phyloP scores from a whole-genome alignment of 1,284 basidiomycete species.

The Heliocybe sulcata region DNA sequence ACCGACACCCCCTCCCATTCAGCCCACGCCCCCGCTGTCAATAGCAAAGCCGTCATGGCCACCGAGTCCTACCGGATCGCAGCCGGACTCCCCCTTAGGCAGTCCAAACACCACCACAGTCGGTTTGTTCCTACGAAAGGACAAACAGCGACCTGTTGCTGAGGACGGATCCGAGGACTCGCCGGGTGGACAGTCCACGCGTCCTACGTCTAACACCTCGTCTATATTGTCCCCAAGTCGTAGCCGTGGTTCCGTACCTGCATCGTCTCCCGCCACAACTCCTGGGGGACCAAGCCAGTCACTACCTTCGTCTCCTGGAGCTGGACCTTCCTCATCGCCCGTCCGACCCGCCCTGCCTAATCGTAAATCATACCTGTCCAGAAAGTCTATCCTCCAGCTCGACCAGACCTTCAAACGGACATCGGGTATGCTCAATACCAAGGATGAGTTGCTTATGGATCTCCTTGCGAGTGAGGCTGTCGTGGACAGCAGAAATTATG shows the following conservation, averaged over 20 bases:
- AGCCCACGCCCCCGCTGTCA: constrained; percentile 17
- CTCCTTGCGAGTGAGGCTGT: constrained; percentile 84
- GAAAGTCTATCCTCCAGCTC: constrained; percentile 9
- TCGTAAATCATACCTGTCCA: constrained; percentile 16
- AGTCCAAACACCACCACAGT: constrained; percentile 29
- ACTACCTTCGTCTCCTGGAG: constrained; percentile 26
- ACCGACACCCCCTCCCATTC: constrained; percentile 10
- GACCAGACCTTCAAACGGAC: constrained; percentile 8
- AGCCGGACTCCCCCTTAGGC: constrained; percentile 16
- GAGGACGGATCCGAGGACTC: constrained; percentile 18
- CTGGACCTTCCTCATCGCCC: constrained; percentile 31
- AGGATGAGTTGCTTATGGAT: constrained; percentile 77
- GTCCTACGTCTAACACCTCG: constrained; percentile 16
- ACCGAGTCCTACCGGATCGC: constrained; percentile 21
- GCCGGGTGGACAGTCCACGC: constrained; percentile 15
- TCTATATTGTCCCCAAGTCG: constrained; percentile 21
- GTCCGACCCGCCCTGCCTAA: constrained; percentile 17
- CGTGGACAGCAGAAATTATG: constrained; percentile 70
- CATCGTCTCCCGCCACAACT: not conserved
- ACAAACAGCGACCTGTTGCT: constrained; percentile 29
- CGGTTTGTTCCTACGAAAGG: constrained; percentile 48
- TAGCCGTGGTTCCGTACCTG: constrained; percentile 10
- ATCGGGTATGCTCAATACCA: constrained; percentile 38
- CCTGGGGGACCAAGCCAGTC: constrained; percentile 10
- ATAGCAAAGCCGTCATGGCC: constrained; percentile 37